Percentiles rank a stretch among this genome's conserved stretches.
These are phyloP conservation scores for Deuterostichococcus epilithicus DNA, from an alignment of 139 green algal genomes.

Conservation along the genomic window DNA sequence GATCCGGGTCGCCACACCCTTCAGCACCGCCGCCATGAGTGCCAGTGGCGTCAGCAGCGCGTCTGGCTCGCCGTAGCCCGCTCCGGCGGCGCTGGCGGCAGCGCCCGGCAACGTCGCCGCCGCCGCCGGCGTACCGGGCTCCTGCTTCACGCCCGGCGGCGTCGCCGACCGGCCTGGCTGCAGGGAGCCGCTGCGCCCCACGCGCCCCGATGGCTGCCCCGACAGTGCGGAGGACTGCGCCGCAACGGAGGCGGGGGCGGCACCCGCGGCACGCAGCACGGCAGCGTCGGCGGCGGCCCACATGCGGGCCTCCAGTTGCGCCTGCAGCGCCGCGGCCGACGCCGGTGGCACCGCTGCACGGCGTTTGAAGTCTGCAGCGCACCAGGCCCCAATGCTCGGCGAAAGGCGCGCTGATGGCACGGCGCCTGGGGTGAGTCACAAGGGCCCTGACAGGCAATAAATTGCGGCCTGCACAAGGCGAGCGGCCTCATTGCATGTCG, in stretches of 20 bases:
- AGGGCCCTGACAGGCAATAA: too few relatives aligned
- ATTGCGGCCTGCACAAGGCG: too few relatives aligned
- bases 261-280: not conserved
- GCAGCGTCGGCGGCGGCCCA: not conserved
- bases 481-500: too few relatives aligned
- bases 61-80: not conserved
- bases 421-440: too few relatives aligned
- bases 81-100: too few relatives aligned
- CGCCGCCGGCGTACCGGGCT: not conserved
- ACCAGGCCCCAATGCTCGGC: too few relatives aligned
- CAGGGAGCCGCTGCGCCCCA: not conserved
- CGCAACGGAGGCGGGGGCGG: too few relatives aligned
- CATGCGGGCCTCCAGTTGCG: not conserved
- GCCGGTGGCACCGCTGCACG: not conserved
- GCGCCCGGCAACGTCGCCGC: not conserved
- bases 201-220: too few relatives aligned
- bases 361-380: not conserved
- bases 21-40: not conserved
- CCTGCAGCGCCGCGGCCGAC: not conserved
- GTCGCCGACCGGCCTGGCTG: not conserved
- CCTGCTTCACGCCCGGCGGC: not conserved
- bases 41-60: not conserved
- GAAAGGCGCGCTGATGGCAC: too few relatives aligned
- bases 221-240: not conserved
- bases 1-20: not conserved